Conservation (phyloP, 495 filamentous ascomycete genomes). For the Penicillium desertorum region DNA sequence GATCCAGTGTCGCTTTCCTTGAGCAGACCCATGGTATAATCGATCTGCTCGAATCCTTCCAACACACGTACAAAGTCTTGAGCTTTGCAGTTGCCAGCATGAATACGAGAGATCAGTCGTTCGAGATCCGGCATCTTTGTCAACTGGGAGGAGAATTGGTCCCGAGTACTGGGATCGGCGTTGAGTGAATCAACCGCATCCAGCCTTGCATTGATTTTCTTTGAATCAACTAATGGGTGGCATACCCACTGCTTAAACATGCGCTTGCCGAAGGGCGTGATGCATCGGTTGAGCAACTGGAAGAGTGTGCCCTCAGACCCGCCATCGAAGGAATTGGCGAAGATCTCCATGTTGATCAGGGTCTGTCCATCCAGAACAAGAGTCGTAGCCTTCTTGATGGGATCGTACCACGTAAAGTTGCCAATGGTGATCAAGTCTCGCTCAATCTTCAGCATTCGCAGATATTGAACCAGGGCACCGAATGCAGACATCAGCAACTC, state of each 20-base stretch:
- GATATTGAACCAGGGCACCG: slow-evolving; percentile 84
- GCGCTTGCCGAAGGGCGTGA: slow-evolving; percentile 96
- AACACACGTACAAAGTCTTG: slow-evolving; percentile 93
- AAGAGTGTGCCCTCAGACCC: slow-evolving; percentile 84
- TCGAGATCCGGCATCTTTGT: slow-evolving; percentile 93
- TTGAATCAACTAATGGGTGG: slow-evolving; percentile 83
- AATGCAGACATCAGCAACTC: slow-evolving; percentile 90
- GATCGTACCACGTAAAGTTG: slow-evolving; percentile 90
- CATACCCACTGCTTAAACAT: slow-evolving; percentile 98
- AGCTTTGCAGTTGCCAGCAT: slow-evolving; percentile 82
- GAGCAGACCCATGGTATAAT: slow-evolving; percentile 81
- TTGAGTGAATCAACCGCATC: slow-evolving; percentile 95
- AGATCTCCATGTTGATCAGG: slow-evolving; percentile 95
- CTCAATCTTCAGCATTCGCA: slow-evolving; percentile 85
- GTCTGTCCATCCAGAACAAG: slow-evolving; percentile 95
- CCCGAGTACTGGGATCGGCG: slow-evolving; percentile 70
- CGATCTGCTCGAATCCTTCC: slow-evolving; percentile 96
- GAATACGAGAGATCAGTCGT: slow-evolving; percentile 88
- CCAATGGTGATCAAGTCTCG: slow-evolving; percentile 82
- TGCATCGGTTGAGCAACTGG: slow-evolving; percentile 84
- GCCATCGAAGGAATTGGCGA: slow-evolving; percentile 91
- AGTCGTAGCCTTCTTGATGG: slow-evolving; percentile 89
- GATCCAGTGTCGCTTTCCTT: slow-evolving; percentile 60
- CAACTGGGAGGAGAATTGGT: slow-evolving; percentile 81
- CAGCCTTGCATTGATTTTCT: slow-evolving; percentile 88